These are phyloP conservation scores for Kodamaea leandrae DNA, from an alignment of 805 yeast species.

Conservation along the genomic window DNA sequence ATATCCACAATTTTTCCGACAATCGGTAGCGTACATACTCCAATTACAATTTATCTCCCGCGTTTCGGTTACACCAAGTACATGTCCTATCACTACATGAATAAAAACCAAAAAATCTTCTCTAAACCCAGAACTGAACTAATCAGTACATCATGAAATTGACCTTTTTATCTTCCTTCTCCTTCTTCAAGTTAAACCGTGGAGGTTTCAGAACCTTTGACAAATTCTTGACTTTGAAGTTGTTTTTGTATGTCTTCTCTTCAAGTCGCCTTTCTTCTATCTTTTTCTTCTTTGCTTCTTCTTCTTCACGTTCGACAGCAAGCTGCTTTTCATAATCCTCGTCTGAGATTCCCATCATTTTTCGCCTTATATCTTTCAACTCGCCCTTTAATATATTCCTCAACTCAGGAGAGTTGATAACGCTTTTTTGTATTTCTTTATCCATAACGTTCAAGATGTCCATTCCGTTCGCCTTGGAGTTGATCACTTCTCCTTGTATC, in stretches of 20 bases:
- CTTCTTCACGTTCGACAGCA: conserved; percentile 19
- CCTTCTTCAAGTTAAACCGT: conserved; percentile 24
- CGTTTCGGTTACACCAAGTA: too few relatives aligned
- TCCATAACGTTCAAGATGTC: conserved; percentile 39
- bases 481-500: conserved; percentile 50
- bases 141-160: conserved; percentile 12
- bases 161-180: conserved; percentile 11
- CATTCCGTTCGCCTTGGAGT: conserved; percentile 20
- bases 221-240: conserved; percentile 27
- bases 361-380: conserved; percentile 32
- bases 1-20: too few relatives aligned
- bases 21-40: background rate
- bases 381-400: conserved; percentile 31
- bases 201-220: conserved; percentile 33
- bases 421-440: conserved; percentile 43
- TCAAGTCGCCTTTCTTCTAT: conserved; percentile 11
- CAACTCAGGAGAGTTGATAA: conserved; percentile 42
- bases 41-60: too few relatives aligned
- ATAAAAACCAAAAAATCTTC: too few relatives aligned
- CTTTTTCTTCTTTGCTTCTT: conserved; percentile 16
- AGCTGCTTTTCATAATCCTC: conserved; percentile 36
- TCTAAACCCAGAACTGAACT: background rate
- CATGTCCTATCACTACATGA: too few relatives aligned
- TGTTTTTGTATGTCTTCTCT: conserved; percentile 24
- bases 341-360: conserved; percentile 34